phyloP scores from a whole-genome alignment of 2,329 filamentous ascomycete genomes.

The Colletotrichum navitas region DNA sequence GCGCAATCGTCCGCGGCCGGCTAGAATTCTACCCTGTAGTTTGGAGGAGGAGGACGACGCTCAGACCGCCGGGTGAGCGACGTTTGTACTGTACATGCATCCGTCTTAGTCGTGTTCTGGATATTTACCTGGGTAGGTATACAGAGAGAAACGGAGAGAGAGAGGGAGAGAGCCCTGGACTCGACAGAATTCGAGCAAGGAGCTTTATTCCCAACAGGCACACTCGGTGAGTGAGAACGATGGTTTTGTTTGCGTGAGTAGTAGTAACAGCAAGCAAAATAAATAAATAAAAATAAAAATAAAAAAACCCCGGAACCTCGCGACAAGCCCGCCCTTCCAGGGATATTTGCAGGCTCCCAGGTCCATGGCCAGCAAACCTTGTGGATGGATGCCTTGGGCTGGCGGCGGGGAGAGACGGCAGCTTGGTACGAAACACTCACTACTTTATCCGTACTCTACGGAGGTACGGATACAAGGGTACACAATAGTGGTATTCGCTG shows the following conservation, averaged over 20 bases:
- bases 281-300: no score
- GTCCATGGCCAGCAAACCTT: slow-evolving; percentile 24
- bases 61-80: slow-evolving; percentile 41
- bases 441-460: no score
- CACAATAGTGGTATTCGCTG: no score
- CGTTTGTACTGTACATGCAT: slow-evolving; percentile 29
- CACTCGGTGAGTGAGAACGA: no score
- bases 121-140: not conserved
- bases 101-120: slow-evolving; percentile 11
- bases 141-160: not conserved
- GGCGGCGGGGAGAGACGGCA: slow-evolving; percentile 6
- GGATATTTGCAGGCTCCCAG: slow-evolving; percentile 30
- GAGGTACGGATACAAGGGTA: no score
- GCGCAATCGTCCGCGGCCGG: slow-evolving; percentile 10
- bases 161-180: not conserved
- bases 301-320: not conserved
- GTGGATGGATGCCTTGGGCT: not conserved
- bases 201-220: not conserved
- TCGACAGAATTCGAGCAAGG: not conserved
- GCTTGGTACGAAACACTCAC: no score
- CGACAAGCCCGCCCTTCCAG: not conserved
- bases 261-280: not conserved
- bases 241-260: no score
- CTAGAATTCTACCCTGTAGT: not conserved
- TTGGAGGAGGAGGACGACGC: not conserved